These are phyloP conservation scores for Coccomyxa sp. DNA, from an alignment of 139 green algal genomes.

Conservation along the genomic window DNA sequence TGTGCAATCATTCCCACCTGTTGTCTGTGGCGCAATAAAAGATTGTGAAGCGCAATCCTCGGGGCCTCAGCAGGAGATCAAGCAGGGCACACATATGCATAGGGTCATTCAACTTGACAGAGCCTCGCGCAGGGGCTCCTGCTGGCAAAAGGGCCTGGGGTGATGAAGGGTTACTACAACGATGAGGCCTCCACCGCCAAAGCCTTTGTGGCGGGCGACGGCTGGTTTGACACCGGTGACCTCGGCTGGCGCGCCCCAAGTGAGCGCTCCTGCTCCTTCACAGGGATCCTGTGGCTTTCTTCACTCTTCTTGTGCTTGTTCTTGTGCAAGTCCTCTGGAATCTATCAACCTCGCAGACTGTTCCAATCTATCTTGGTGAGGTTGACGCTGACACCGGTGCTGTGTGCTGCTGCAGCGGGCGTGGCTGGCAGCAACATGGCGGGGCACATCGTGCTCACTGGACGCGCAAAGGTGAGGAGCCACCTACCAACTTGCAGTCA, in stretches of 20 bases:
- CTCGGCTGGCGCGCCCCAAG: slow-evolving; percentile 68
- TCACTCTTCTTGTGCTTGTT: not conserved
- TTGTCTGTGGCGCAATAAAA: no score
- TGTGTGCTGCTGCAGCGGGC: slow-evolving; percentile 11
- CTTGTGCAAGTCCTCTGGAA: not conserved
- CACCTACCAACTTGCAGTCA: no score
- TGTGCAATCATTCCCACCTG: no score
- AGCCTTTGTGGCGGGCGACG: slow-evolving; percentile 47
- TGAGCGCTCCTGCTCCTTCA: not conserved
- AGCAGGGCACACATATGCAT: no score
- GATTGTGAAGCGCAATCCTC: no score
- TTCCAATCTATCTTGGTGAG: not conserved
- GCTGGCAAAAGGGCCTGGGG: slow-evolving; percentile 69
- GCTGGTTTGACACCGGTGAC: slow-evolving; percentile 85
- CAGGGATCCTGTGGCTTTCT: not conserved
- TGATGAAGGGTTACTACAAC: slow-evolving; percentile 70
- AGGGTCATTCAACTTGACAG: no score
- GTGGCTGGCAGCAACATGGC: slow-evolving; percentile 57
- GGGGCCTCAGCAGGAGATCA: no score
- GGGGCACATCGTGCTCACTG: slow-evolving; percentile 60
- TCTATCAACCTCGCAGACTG: not conserved
- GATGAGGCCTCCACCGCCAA: slow-evolving; percentile 50
- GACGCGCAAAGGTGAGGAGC: slow-evolving; percentile 60
- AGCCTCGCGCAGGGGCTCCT: slow-evolving; percentile 40
- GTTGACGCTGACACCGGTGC: not conserved